Percentiles rank a stretch among this genome's conserved stretches.
These are phyloP conservation scores for Durotheca rogersii DNA, from an alignment of 495 filamentous ascomycete species.

Conservation along the genomic window DNA sequence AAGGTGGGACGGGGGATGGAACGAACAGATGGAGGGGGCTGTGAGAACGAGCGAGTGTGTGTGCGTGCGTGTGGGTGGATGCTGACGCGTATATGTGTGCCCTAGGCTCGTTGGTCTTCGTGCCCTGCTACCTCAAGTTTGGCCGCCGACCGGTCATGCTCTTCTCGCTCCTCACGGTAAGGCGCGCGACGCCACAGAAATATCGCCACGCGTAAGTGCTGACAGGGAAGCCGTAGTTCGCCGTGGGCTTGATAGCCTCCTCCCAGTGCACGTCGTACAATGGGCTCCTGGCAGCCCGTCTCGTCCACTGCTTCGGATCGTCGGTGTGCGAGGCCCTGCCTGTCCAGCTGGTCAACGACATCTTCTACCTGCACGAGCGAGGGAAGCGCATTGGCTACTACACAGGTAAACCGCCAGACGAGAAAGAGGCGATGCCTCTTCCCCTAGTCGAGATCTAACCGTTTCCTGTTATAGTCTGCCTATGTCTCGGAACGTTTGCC, in stretches of 20 bases:
- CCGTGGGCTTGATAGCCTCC: slow-evolving; percentile 57
- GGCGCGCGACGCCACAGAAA: too few relatives aligned
- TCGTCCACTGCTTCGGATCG: slow-evolving; percentile 59
- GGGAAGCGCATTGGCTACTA: slow-evolving; percentile 61
- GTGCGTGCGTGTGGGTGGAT: not conserved
- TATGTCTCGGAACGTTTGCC: slow-evolving; percentile 60
- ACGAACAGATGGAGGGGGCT: not conserved
- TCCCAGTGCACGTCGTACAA: slow-evolving; percentile 52
- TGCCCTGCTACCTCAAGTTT: slow-evolving; percentile 61
- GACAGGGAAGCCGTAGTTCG: slow-evolving; percentile 45
- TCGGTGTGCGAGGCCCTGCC: slow-evolving; percentile 63
- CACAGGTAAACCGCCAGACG: slow-evolving; percentile 43
- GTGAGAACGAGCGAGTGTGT: not conserved
- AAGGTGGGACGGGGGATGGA: not conserved
- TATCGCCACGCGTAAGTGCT: slow-evolving; percentile 4
- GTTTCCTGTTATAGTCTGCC: slow-evolving; percentile 48
- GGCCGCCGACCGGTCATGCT: slow-evolving; percentile 62
- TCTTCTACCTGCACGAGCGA: slow-evolving; percentile 65
- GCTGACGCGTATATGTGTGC: slow-evolving; percentile 18
- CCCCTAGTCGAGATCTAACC: slow-evolving; percentile 11
- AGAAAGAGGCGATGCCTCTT: not conserved
- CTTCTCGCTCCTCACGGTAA: slow-evolving; percentile 50
- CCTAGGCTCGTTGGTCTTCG: slow-evolving; percentile 56
- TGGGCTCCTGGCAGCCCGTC: slow-evolving; percentile 55
- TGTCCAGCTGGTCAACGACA: slow-evolving; percentile 65